Evolutionary conservation across 805 yeast genomes (phyloP), one percentile per base, ranked within the genome.

Genomic region (Vanderwaltozyma verrucispora): DNA sequence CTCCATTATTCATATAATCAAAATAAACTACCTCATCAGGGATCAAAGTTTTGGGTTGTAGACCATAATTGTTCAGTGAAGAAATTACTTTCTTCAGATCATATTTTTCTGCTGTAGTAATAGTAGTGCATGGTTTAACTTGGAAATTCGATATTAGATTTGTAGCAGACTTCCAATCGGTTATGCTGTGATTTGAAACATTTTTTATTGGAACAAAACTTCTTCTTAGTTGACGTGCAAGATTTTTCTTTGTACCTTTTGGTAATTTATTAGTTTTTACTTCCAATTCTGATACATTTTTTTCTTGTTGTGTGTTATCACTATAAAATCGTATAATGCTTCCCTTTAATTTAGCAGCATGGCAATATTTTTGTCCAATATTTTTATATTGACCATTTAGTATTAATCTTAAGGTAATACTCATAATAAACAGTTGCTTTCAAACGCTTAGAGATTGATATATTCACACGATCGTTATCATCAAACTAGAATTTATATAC

Each of bases 51-150:
- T 48, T 48, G 1, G 54, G 48, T 13, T 60, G 59, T 20, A 74
- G 47, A 5, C 63, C 56, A 3, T 62, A 55, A n/a, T 39, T 30
- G 12, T 39, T 45, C n/a, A 59, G 40, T 16, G 56, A 31, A n/a
- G 37, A 20, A 11, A 64, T 46, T 3, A 72, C 73, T 35, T 57
- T 57, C 0, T 61, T 58, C 32, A 87, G 63, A 51, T 84, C 77
- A 44, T 84, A 84, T 6, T 65, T 53, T 47, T 87, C 95, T 43
- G 87, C 79, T 0, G 77, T 68, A 1, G 94, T 80, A 3, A 79
- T 70, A 1, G 88, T 72, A 0, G 84, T 77, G 38, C 84, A 83
- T 1, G 80, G 72, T 14, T 44, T 43, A 9, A 46, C 45, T 30
- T 40, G 30, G 14, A 21, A 25, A 11, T 18, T 30, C 4, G 42